phyloP scores from a whole-genome alignment of 106 monocot genomes.

The Phalaenopsis equestris region DNA sequence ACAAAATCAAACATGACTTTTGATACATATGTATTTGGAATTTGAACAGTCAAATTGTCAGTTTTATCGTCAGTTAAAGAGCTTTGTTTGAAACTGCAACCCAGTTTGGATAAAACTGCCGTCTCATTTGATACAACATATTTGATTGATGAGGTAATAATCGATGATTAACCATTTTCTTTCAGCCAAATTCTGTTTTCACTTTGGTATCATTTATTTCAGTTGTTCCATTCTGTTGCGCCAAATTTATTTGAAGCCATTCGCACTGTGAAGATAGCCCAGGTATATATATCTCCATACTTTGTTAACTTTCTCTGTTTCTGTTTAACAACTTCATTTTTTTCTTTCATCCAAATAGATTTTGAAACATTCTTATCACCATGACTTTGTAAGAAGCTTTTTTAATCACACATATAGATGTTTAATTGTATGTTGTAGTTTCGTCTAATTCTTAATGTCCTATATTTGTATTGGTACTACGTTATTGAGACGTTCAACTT shows the following conservation, averaged over 20 bases:
- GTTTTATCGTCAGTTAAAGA: constrained; percentile 49
- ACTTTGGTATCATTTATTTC: constrained; percentile 11
- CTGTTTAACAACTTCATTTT: not conserved
- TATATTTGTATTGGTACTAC: too few relatives aligned
- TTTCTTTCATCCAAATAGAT: not conserved
- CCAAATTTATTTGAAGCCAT: constrained; percentile 68
- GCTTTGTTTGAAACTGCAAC: constrained; percentile 49
- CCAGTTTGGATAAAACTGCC: constrained; percentile 10
- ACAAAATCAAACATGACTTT: not conserved
- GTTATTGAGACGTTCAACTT: too few relatives aligned
- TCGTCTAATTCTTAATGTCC: too few relatives aligned
- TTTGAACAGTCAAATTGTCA: constrained; percentile 56
- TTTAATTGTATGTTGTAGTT: not conserved
- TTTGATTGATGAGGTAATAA: constrained; percentile 51
- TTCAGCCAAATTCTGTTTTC: not conserved
- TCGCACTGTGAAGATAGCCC: constrained; percentile 56
- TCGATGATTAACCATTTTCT: not conserved
- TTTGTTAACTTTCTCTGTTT: not conserved
- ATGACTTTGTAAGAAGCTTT: not conserved
- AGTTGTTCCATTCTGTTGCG: constrained; percentile 48
- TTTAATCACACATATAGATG: not conserved
- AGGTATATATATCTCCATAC: constrained; percentile 30
- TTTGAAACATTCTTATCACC: not conserved
- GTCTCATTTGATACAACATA: constrained; percentile 19
- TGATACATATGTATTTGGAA: not conserved